Base-by-base conservation (phyloP, 2,329 filamentous ascomycete species). In the Ascochyta koolunga region DNA sequence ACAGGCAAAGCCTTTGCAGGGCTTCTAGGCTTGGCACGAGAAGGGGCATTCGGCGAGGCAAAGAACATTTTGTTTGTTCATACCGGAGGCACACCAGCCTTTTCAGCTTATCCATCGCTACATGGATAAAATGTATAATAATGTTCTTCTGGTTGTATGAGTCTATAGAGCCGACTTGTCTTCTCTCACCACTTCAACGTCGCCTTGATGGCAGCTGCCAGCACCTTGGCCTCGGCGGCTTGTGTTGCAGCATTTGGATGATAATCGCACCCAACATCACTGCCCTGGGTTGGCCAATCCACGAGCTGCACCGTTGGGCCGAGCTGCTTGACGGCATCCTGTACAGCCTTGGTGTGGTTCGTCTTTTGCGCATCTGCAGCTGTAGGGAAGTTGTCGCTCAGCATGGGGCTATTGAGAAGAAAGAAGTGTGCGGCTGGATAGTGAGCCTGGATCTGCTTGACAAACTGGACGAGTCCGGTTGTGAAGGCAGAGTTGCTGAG, bases 181-280 rank as follows among this genome's bases (percentile, higher is more conserved):
- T 27, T 41, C 21, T 16, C 15, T 54, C 33, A 66, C 65, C 64
- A 68, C 10, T 58, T 57, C 42, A 68, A 18, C n/a, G 33, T 58
- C 38, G 21, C 9, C 27, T 36, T 48, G 10, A 69, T 59, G 8
- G 74, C 73, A 29, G 63, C 66, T 53, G 74, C 67, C 11, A 79
- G 59, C 5, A 70, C 73, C 29, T 64, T 64, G 1, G 58, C 58
- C 56, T 79, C 69, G 0, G 51, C 40, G 2, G 67, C 69, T 38
- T 79, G 67, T 4, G 77, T 78, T 5, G 67, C 71, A 6, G 73
- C 69, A 53, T 74, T 78, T 1, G 77, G 77, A 51, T 79, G 77
- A 39, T 77, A 78, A 55, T 79, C 77, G 49, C 77, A 79, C 0
- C 74, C 76, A 7, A 76, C 71, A n/a, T 75, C 74, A 5, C 69